These are phyloP conservation scores for Poronia punctata DNA, from an alignment of 495 filamentous ascomycete species.

Conservation along the genomic window DNA sequence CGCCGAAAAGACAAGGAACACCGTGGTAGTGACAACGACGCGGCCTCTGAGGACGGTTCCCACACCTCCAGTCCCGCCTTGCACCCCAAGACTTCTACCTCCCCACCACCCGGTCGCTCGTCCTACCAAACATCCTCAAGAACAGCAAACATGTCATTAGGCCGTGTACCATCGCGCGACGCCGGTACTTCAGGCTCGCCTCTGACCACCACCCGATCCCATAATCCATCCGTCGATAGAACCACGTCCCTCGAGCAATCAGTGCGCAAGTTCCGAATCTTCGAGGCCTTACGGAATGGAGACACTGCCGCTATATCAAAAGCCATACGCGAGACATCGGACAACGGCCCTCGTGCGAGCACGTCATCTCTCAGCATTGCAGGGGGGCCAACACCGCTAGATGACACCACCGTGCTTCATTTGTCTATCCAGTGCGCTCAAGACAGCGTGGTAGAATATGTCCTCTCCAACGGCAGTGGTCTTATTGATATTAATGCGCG, in stretches of 20 bases:
- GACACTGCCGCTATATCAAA: conserved; percentile 86
- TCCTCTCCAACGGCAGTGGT: conserved; percentile 62
- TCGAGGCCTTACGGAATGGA: conserved; percentile 83
- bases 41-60: conserved; percentile 32
- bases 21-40: conserved; percentile 38
- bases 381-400: conserved; percentile 39
- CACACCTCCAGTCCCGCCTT: conserved; percentile 28
- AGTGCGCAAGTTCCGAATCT: conserved; percentile 85
- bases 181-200: conserved; percentile 11
- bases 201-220: conserved; percentile 20
- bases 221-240: conserved; percentile 26
- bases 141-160: conserved; percentile 36
- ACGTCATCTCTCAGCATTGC: conserved; percentile 46
- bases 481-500: conserved; percentile 79
- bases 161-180: conserved; percentile 30
- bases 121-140: conserved; percentile 32
- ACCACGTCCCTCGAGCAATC: conserved; percentile 79
- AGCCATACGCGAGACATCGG: conserved; percentile 66
- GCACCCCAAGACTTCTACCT: conserved; percentile 22
- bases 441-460: conserved; percentile 89
- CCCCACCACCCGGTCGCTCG: conserved; percentile 27
- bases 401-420: conserved; percentile 84
- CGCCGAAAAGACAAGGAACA: conserved; percentile 34
- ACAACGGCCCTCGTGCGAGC: conserved; percentile 42
- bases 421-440: conserved; percentile 97